Conservation (phyloP, 1,139 yeast genomes). For the Diutina pseudorugosa region DNA sequence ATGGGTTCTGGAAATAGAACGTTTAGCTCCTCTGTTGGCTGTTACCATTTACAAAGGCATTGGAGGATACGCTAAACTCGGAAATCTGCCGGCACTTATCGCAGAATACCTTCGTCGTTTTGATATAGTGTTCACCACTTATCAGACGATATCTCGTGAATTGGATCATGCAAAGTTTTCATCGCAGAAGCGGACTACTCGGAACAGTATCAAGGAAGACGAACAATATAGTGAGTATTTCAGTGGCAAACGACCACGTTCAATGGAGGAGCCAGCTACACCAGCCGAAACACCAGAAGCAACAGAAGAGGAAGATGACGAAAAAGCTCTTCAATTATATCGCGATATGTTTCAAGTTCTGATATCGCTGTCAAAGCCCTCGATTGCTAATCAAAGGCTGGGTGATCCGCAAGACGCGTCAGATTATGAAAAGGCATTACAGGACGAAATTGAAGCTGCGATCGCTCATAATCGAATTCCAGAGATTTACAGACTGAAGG, state of each 20-base stretch:
- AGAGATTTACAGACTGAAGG: constrained; percentile 3
- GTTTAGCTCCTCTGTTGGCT: constrained; percentile 44
- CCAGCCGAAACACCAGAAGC: background rate
- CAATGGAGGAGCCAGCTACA: background rate
- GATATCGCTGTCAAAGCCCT: background rate
- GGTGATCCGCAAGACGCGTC: background rate
- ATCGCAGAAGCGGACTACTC: constrained; percentile 17
- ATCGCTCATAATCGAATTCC: background rate
- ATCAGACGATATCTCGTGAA: constrained; percentile 56
- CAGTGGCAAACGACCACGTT: background rate
- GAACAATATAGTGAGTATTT: background rate
- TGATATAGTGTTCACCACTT: constrained; percentile 80
- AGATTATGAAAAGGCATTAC: background rate
- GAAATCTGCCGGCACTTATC: constrained; percentile 28
- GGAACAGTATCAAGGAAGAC: background rate
- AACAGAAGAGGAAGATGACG: background rate
- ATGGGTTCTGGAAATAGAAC: constrained; percentile 66
- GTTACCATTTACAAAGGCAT: constrained; percentile 57
- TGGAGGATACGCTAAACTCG: constrained; percentile 30
- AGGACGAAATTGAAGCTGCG: constrained; percentile 1
- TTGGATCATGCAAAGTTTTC: constrained; percentile 72
- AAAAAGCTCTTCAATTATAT: background rate
- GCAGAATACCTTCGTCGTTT: constrained; percentile 37
- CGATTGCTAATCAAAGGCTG: background rate
- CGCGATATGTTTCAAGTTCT: constrained; percentile 1